phyloP scores from a whole-genome alignment of 768 basidiomycete genomes.

The Tricholoma sp. region DNA sequence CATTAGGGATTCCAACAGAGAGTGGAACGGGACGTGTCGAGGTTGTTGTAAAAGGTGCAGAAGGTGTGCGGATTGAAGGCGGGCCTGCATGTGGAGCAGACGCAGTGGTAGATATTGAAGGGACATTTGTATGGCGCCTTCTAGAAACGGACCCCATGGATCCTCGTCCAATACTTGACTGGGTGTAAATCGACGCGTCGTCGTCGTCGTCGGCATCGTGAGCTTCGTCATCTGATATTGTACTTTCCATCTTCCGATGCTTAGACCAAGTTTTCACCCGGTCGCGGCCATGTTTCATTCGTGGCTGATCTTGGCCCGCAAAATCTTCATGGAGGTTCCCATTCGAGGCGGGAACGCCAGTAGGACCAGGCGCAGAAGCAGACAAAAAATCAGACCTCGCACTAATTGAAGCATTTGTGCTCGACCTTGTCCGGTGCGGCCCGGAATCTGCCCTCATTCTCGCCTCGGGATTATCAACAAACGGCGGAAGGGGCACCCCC shows the following conservation, averaged over 20 bases:
- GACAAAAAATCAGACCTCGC: not conserved
- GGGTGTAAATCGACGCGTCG: conserved; percentile 31
- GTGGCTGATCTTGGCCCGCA: not conserved
- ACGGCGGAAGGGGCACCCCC: conserved; percentile 5
- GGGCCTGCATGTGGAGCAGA: not conserved
- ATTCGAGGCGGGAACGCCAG: not conserved
- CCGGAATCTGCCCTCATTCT: conserved; percentile 5
- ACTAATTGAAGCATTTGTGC: not conserved
- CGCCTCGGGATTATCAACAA: conserved; percentile 10
- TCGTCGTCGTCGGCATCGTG: too few relatives aligned
- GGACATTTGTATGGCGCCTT: not conserved
- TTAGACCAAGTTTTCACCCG: not conserved
- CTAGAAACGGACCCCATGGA: conserved; percentile 1
- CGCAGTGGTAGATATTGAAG: not conserved
- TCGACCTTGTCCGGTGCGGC: not conserved
- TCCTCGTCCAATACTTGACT: conserved; percentile 23
- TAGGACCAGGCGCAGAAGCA: not conserved
- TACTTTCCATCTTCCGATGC: conserved; percentile 9
- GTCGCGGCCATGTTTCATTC: too few relatives aligned
- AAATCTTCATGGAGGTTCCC: not conserved
- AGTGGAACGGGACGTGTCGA: conserved; percentile 27
- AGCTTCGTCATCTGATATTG: conserved; percentile 12
- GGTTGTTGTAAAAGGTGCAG: not conserved
- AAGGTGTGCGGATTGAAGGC: not conserved
- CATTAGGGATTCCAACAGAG: conserved; percentile 9